Conservation (phyloP, 768 basidiomycete genomes). For the Candolleomyces eurysporus region DNA sequence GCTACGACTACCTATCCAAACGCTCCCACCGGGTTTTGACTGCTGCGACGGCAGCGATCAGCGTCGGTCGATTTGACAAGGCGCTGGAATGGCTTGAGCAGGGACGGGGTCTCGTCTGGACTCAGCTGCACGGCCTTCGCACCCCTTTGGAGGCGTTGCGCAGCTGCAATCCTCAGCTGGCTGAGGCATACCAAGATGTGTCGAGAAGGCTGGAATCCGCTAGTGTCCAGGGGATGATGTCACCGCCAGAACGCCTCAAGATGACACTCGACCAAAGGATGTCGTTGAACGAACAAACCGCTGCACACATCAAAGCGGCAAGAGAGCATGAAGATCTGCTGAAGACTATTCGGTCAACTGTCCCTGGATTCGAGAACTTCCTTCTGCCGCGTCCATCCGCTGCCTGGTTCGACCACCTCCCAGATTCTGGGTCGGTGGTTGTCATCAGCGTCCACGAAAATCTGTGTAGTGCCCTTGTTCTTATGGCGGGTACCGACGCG, state of each 20-base stretch:
- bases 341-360: neutral
- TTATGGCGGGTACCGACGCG: slow-evolving; percentile 13
- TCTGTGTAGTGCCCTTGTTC: slow-evolving; percentile 39
- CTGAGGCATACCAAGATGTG: slow-evolving; percentile 3
- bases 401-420: slow-evolving; percentile 1
- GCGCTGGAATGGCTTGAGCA: slow-evolving; percentile 25
- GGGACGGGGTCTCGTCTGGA: slow-evolving; percentile 21
- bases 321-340: slow-evolving; percentile 14
- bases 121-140: slow-evolving; percentile 15
- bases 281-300: slow-evolving; percentile 4
- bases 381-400: slow-evolving; percentile 8
- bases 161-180: slow-evolving; percentile 2
- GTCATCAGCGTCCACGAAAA: slow-evolving; percentile 29
- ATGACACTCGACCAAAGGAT: neutral
- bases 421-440: slow-evolving; percentile 22
- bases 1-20: slow-evolving; percentile 6
- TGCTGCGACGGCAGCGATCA: slow-evolving; percentile 14
- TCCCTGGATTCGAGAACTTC: slow-evolving; percentile 16
- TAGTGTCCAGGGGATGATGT: neutral
- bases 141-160: slow-evolving; percentile 18
- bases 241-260: neutral
- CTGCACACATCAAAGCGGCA: slow-evolving; percentile 10
- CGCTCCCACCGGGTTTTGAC: slow-evolving; percentile 6
- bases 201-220: slow-evolving; percentile 11
- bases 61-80: neutral